Base-by-base conservation (phyloP, 78 protist species). In the Chrysochromulina tobinii region DNA sequence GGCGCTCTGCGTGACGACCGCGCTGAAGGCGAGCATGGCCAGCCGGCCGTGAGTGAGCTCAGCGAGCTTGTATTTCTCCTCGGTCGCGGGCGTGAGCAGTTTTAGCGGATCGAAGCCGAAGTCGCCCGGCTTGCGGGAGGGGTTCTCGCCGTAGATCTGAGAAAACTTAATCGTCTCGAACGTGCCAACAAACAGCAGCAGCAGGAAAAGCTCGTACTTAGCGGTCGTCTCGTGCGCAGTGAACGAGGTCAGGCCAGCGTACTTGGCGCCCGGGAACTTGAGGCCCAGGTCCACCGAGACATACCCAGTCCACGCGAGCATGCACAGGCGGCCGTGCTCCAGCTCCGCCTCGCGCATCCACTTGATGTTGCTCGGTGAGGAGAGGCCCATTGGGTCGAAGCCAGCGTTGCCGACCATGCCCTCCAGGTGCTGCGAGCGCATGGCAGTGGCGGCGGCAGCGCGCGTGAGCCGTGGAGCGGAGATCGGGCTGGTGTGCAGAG, bases 271-370 rank as follows among this genome's bases (percentile, higher is more conserved):
- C 18, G 84, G 84, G 84, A 75, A 75, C 0, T 25, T 9, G 58
- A 75, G 2, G n/a, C 84, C 84, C 23, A 75, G 57, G n/a, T 75
- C 84, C 58, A 75, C 84, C n/a, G 59, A 57, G 11, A 75, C 25
- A 18, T 50, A 75, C 58, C 84, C 91, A 27, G 87, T 18, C 69
- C 23, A 5, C 25, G 92, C 92, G 17, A 89, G 87, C 92, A 61
- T 55, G 81, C 81, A 38, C 77, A 89, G 18, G 79, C 92, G 92
- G 3, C 92, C 88, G 87, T 89, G 92, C 92, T 89, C 77, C n/a
- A 89, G 87, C 92, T 89, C 92, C 3, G 92, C 38, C 87, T 89
- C 92, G 79, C 92, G 92, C 61, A 89, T 8, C 92, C 92, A 89
- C 88, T 58, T 77, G 81, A 89, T 21, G 59, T 58, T 53, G 12